Evolutionary conservation across 305 asterid species (phyloP).

Genomic region (Solanum hybrid): DNA sequence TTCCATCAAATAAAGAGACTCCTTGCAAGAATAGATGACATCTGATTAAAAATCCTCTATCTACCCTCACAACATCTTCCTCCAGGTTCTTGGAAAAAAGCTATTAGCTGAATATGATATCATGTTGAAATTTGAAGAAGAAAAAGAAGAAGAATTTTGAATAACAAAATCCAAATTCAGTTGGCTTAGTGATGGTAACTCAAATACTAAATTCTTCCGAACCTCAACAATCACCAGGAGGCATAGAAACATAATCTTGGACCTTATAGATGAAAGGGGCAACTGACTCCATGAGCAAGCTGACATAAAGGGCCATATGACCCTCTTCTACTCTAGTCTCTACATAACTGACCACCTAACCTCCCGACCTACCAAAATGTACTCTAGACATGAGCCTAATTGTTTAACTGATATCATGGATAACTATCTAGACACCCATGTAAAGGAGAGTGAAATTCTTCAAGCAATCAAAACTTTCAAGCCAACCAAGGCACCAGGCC

Average conservation of each 20-base stretch:
- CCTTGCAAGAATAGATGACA: not conserved
- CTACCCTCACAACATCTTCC: not conserved
- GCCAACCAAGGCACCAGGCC: not conserved
- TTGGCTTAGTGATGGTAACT: not conserved
- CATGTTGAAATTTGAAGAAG: not conserved
- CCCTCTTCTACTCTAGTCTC: not conserved
- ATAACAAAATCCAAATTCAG: not conserved
- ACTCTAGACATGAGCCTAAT: not conserved
- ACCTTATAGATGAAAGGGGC: not conserved
- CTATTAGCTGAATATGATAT: not conserved
- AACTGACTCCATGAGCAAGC: not conserved
- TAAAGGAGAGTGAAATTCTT: not conserved
- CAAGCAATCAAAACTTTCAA: not conserved
- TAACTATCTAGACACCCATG: not conserved
- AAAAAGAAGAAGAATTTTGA: not conserved
- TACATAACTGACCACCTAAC: not conserved
- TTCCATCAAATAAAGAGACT: not conserved
- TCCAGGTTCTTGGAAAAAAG: not conserved
- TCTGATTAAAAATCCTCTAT: not conserved
- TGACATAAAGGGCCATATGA: not conserved
- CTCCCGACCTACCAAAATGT: not conserved
- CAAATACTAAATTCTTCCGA: not conserved
- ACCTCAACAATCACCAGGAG: not conserved
- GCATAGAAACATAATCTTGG: not conserved
- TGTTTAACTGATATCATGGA: not conserved